These are phyloP conservation scores for Trypanosoma scelopori DNA, from an alignment of 208 protist species.

Conservation along the genomic window DNA sequence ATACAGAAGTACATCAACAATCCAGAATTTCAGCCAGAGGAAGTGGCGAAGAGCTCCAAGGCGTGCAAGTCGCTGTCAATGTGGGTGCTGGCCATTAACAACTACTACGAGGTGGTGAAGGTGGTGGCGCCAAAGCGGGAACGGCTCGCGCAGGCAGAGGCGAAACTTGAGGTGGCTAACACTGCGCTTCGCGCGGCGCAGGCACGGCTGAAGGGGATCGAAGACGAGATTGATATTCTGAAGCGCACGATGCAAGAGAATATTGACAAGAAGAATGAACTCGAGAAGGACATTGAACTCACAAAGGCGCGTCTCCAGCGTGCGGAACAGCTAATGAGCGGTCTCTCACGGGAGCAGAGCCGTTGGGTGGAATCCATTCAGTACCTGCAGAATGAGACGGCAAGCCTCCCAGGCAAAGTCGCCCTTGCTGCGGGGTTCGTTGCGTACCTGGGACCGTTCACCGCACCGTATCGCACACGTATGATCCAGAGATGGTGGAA, in stretches of 20 bases:
- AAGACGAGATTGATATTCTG: slow-evolving; percentile 80
- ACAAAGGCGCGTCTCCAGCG: slow-evolving; percentile 87
- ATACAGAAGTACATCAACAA: slow-evolving; percentile 95
- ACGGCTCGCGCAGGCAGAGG: slow-evolving; percentile 79
- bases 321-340: slow-evolving; percentile 89
- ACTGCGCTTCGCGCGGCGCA: slow-evolving; percentile 69
- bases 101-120: slow-evolving; percentile 94
- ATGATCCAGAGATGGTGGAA: slow-evolving; percentile 74
- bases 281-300: slow-evolving; percentile 93
- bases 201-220: slow-evolving; percentile 69
- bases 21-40: slow-evolving; percentile 92
- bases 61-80: slow-evolving; percentile 94
- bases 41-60: slow-evolving; percentile 92
- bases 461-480: slow-evolving; percentile 75
- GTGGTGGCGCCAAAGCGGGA: slow-evolving; percentile 87
- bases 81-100: slow-evolving; percentile 95
- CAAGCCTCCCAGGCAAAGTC: slow-evolving; percentile 69
- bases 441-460: slow-evolving; percentile 94
- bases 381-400: slow-evolving; percentile 58
- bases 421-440: slow-evolving; percentile 89
- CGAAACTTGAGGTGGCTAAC: slow-evolving; percentile 79
- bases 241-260: slow-evolving; percentile 86
- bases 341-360: slow-evolving; percentile 81
- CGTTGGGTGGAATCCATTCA: slow-evolving; percentile 77
- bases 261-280: slow-evolving; percentile 84